A percentile compares a stretch with the other conserved stretches of the same genome.
These are phyloP conservation scores for Mycena floridula DNA, from an alignment of 768 basidiomycete species.

Conservation along the genomic window DNA sequence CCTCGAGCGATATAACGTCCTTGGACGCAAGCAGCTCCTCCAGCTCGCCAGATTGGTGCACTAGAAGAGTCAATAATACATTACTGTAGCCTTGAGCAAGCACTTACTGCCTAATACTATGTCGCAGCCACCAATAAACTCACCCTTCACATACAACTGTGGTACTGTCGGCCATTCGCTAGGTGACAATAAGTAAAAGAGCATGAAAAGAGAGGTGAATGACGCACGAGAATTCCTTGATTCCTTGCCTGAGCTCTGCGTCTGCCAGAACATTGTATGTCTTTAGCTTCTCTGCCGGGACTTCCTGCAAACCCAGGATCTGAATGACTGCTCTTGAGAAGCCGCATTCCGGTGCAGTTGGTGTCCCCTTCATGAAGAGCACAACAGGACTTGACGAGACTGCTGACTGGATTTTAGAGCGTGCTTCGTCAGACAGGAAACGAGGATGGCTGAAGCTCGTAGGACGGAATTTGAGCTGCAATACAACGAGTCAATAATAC, in stretches of 20 bases:
- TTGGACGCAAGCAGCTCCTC: constrained; percentile 74
- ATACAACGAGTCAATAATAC: too few relatives aligned
- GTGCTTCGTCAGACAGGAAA: constrained; percentile 56
- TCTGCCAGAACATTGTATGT: constrained; percentile 91
- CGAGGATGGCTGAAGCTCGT: constrained; percentile 20
- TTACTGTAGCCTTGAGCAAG: not conserved
- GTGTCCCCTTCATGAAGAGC: constrained; percentile 98
- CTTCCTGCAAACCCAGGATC: constrained; percentile 79
- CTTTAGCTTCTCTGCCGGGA: constrained; percentile 74
- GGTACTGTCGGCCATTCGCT: constrained; percentile 99
- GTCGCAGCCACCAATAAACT: constrained; percentile 97
- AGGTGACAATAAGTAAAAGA: constrained; percentile 1
- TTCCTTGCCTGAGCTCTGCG: constrained; percentile 70
- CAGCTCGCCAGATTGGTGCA: constrained; percentile 96
- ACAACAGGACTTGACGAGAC: constrained; percentile 77
- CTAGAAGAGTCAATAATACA: constrained; percentile 29
- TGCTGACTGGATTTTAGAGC: constrained; percentile 64
- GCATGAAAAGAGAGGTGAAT: not conserved
- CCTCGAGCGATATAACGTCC: constrained; percentile 55
- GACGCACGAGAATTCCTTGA: constrained; percentile 98
- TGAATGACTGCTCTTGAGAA: constrained; percentile 95
- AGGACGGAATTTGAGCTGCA: too few relatives aligned
- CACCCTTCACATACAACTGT: constrained; percentile 90
- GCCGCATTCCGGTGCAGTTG: constrained; percentile 81
- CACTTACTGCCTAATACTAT: constrained; percentile 84